Percentiles rank a stretch among this genome's conserved stretches.
These are phyloP conservation scores for Pythium folliculosum DNA, from an alignment of 352 stramenopile genomes.

Conservation along the genomic window DNA sequence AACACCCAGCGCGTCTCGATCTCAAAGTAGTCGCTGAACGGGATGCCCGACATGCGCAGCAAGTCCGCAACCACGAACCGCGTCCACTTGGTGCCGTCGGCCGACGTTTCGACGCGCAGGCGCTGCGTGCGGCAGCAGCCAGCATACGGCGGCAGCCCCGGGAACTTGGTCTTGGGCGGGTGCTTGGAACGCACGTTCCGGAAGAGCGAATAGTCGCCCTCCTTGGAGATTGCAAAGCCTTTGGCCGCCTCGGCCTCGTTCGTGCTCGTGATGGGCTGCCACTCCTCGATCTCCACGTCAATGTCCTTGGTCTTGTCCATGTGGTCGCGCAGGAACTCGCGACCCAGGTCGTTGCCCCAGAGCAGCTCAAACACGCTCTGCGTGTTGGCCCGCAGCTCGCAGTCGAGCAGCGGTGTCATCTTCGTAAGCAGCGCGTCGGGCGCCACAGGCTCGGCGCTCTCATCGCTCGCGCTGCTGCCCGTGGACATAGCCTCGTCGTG, in stretches of 20 bases:
- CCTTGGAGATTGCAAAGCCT: conserved; percentile 36
- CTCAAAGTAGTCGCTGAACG: conserved; percentile 84
- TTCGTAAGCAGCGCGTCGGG: conserved; percentile 54
- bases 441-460: conserved; percentile 54
- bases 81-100: conserved; percentile 28
- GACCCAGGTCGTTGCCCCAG: conserved; percentile 59
- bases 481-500: conserved; percentile 48
- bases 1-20: conserved; percentile 84
- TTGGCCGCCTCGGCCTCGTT: conserved; percentile 13
- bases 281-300: conserved; percentile 63
- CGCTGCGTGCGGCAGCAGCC: conserved; percentile 33
- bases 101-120: conserved; percentile 28
- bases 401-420: conserved; percentile 72
- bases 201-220: conserved; percentile 33
- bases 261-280: conserved; percentile 42
- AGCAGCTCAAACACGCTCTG: conserved; percentile 67
- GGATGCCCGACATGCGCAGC: conserved; percentile 73
- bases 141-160: conserved; percentile 38
- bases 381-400: conserved; percentile 63
- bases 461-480: conserved; percentile 27
- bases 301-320: conserved; percentile 71
- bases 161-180: conserved; percentile 43
- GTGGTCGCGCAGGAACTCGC: conserved; percentile 46
- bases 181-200: conserved; percentile 39
- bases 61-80: conserved; percentile 65